Percentiles rank a stretch among this genome's conserved stretches.
Evolutionary conservation across 257 asterid genomes (phyloP).

Genomic region (Penstemon newberryi): DNA sequence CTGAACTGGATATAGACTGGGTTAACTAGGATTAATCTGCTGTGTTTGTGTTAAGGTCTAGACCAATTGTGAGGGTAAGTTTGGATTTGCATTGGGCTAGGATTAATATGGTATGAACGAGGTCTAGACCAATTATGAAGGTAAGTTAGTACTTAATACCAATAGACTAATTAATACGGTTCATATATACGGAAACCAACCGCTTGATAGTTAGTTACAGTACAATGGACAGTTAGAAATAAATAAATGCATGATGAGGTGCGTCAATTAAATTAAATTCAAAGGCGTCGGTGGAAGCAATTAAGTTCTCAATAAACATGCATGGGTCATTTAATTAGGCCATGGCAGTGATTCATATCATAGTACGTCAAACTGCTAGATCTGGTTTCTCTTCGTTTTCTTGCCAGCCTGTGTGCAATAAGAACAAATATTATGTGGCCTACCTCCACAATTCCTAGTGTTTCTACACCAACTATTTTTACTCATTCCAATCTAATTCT

Average conservation of each 20-base stretch:
- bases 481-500: background rate
- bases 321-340: conserved; percentile 36
- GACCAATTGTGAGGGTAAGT: too few species aligned
- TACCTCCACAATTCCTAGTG: conserved; percentile 11
- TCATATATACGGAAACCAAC: conserved; percentile 17
- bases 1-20: too few species aligned
- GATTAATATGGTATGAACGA: background rate
- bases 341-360: conserved; percentile 17
- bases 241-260: conserved; percentile 21
- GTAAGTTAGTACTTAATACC: background rate
- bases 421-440: conserved; percentile 28
- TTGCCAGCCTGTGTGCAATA: conserved; percentile 32
- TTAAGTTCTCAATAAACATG: background rate
- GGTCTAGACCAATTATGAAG: conserved; percentile 5
- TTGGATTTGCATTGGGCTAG: too few species aligned
- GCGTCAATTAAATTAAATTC: conserved; percentile 24
- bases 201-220: conserved; percentile 11
- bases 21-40: too few species aligned
- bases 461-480: background rate
- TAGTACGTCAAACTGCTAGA: conserved; percentile 22
- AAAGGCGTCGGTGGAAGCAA: conserved; percentile 54
- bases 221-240: conserved; percentile 14
- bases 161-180: conserved; percentile 18
- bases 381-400: conserved; percentile 24
- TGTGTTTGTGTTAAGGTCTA: too few species aligned